phyloP scores from a whole-genome alignment of 2,329 filamentous ascomycete genomes.

The Lizonia empirigonia region DNA sequence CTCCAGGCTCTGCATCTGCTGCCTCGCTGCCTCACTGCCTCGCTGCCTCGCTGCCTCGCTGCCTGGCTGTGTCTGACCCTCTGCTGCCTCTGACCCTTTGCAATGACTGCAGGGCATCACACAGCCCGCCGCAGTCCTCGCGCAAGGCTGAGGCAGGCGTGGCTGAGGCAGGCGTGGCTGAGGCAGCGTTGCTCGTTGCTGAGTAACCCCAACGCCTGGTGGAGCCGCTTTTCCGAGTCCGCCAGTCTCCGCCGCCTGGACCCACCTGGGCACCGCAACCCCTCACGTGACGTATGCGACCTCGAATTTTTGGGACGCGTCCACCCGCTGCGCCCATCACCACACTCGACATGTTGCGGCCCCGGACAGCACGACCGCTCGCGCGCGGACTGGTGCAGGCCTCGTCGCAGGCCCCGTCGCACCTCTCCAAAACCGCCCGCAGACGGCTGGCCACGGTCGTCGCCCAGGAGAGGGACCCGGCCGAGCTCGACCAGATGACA shows the following conservation, averaged over 20 bases:
- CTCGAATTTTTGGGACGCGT: slow-evolving; percentile 18
- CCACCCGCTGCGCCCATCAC: slow-evolving; percentile 7
- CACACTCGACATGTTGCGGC: slow-evolving; percentile 40
- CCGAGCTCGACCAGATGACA: slow-evolving; percentile 85
- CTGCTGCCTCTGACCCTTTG: no score
- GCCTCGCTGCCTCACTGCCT: no score
- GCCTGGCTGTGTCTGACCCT: no score
- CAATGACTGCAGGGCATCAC: no score
- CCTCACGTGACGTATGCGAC: slow-evolving; percentile 24
- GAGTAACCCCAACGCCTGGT: neutral
- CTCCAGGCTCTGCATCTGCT: no score
- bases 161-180: no score
- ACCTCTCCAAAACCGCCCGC: slow-evolving; percentile 12
- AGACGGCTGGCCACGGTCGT: slow-evolving; percentile 11
- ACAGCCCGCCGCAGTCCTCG: no score
- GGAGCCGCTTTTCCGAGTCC: slow-evolving; percentile 3
- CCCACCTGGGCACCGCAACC: slow-evolving; percentile 17
- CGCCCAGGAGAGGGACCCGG: slow-evolving; percentile 67
- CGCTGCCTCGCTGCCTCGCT: no score
- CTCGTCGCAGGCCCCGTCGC: slow-evolving; percentile 25
- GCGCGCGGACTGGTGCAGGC: slow-evolving; percentile 34
- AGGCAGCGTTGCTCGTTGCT: neutral
- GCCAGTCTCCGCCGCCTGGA: slow-evolving; percentile 1
- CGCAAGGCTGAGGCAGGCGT: no score
- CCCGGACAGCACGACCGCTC: slow-evolving; percentile 36